Evolutionary conservation across 2,329 filamentous ascomycete genomes (phyloP).

Genomic region (Sporothrix sp.): DNA sequence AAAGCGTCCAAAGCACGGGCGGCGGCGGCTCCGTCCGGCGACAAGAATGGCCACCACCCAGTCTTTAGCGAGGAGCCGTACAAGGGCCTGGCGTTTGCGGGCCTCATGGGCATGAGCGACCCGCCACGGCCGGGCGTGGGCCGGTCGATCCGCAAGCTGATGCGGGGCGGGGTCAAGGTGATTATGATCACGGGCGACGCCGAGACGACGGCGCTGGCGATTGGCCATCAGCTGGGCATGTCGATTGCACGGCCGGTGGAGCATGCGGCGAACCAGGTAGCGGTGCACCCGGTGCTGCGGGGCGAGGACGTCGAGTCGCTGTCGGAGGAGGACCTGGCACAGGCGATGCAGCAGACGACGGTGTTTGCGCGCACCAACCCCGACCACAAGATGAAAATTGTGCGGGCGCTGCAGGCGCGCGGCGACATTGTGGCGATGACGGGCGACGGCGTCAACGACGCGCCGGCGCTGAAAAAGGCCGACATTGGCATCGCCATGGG

Average conservation of each 20-base stretch:
- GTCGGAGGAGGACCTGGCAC: constrained; percentile 73
- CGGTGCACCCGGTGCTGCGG: constrained; percentile 63
- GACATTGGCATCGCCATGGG: constrained; percentile 99
- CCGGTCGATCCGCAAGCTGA: constrained; percentile 76
- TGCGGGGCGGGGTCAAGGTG: constrained; percentile 90
- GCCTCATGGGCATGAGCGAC: constrained; percentile 94
- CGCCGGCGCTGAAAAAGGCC: constrained; percentile 89
- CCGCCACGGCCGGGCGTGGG: constrained; percentile 86
- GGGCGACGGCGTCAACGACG: constrained; percentile 95
- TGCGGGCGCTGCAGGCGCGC: constrained; percentile 78
- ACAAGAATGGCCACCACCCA: constrained; percentile 28
- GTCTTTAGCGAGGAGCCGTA: constrained; percentile 61
- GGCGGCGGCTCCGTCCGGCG: constrained; percentile 25
- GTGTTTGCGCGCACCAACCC: constrained; percentile 95
- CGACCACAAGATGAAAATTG: constrained; percentile 97
- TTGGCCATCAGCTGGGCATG: constrained; percentile 94
- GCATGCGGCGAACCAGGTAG: constrained; percentile 44
- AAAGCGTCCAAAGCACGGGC: constrained; percentile 38
- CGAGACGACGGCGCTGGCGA: constrained; percentile 87
- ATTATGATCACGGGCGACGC: constrained; percentile 99
- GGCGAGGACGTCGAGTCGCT: constrained; percentile 92
- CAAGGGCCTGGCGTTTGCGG: constrained; percentile 76
- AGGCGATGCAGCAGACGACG: constrained; percentile 77
- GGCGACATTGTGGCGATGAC: constrained; percentile 99
- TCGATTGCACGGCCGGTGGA: constrained; percentile 51